Base-by-base conservation (phyloP, 768 basidiomycete species). In the Coprinopsis marcescibilis region DNA sequence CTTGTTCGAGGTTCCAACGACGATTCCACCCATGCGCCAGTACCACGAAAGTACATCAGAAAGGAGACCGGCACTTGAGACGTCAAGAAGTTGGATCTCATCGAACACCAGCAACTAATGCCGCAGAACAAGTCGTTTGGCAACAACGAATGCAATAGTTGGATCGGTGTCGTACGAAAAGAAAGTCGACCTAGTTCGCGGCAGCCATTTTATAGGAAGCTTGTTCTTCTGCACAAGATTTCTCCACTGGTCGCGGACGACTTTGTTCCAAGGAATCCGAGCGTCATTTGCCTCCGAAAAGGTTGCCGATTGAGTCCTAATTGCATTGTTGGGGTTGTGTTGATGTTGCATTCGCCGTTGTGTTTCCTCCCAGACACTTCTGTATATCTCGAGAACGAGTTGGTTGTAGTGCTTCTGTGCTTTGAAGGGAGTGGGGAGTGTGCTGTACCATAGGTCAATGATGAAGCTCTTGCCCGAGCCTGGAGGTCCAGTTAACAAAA, bases 11-110 rank as follows among this genome's bases (percentile, higher is more conserved):
- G 63, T 68, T 24, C 68, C 67, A 21, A 72, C 65, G 30, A 83
- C 66, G 5, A 81, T 73, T 2, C 79, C 78, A 14, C 78, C 80
- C 59, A 83, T 67, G 4, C 78, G 67, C 80, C 78, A 81, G 55
- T 75, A 81, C 77, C 76, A 81, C 11, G 75, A 72, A 13, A 81
- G 58, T 4, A 81, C 76, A 48, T 74, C 71, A 5, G 70, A 69
- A 3, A 75, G 62, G 1, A 76, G 62, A 5, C 67, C 67, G 1
- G 80, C 78, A 25, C 77, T 77, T 0, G 78, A 78, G 1, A 80
- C 75, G 56, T 80, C 79, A 4, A 80, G 70, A 4, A 81, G 68
- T 56, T 81, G 80, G 2, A 81, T 61, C 60, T 83, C 76, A 52
- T 81, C 78, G 58, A 81, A 79, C 17, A 74, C 72, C 23, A 77